Percentiles rank a stretch among this genome's conserved stretches.
These are phyloP conservation scores for Vararia minispora DNA, from an alignment of 768 basidiomycete genomes.

Conservation along the genomic window DNA sequence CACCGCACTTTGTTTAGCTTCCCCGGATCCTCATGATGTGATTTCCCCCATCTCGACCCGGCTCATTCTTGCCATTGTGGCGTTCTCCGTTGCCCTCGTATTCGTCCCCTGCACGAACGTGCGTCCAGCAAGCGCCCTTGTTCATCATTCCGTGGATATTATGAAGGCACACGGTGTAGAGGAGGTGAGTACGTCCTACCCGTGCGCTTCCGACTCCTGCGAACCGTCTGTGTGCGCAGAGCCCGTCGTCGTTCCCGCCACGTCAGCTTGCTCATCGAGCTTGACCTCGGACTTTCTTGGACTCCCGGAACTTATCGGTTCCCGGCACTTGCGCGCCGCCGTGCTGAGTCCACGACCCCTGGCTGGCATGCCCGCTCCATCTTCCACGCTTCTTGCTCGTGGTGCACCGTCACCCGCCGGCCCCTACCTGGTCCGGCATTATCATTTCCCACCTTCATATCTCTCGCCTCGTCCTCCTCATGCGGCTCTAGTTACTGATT, in stretches of 20 bases:
- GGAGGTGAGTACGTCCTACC: conserved; percentile 71
- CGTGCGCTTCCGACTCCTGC: no score
- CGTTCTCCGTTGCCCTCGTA: conserved; percentile 26
- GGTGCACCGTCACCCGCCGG: no score
- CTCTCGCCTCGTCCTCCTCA: conserved; percentile 1
- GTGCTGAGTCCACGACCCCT: no score
- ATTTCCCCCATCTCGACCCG: conserved; percentile 14
- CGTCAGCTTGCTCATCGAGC: no score
- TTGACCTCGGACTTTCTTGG: no score
- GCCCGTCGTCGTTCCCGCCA: no score
- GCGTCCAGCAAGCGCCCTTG: conserved; percentile 69
- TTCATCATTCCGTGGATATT: conserved; percentile 67
- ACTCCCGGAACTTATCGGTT: no score
- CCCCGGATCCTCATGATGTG: neutral
- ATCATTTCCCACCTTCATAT: conserved; percentile 10
- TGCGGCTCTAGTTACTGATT: neutral
- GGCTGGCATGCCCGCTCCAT: no score
- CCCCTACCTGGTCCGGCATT: no score
- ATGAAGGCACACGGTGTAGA: conserved; percentile 80
- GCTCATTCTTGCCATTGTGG: conserved; percentile 29
- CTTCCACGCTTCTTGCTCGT: no score
- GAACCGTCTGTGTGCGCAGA: no score
- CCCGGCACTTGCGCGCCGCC: no score
- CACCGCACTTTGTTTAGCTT: neutral
- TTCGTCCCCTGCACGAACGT: conserved; percentile 20